Evolutionary conservation across 225 moss, liverwort and hornwort genomes (phyloP).

Genomic region (Antitrichia curtipendula): DNA sequence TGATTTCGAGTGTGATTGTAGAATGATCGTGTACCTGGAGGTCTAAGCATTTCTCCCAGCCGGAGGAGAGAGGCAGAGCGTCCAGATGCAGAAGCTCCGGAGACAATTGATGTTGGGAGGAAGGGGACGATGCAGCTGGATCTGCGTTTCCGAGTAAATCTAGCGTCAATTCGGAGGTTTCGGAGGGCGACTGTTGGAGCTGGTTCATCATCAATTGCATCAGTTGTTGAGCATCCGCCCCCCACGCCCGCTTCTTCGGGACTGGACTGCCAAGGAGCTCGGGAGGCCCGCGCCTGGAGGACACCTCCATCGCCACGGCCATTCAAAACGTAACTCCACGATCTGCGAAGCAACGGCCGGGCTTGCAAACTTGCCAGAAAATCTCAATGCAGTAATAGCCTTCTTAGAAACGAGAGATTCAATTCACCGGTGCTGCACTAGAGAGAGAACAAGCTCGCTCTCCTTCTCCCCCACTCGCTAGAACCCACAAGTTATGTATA

Average conservation of each 20-base stretch:
- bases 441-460: not conserved
- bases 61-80: slow-evolving; percentile 5
- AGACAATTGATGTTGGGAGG: not conserved
- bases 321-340: not conserved
- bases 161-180: slow-evolving; percentile 15
- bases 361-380: not conserved
- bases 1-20: not conserved
- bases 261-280: slow-evolving; percentile 2
- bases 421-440: not conserved
- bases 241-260: slow-evolving; percentile 45
- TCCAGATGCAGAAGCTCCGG: slow-evolving; percentile 40
- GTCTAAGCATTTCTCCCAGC: slow-evolving; percentile 58
- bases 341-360: not conserved
- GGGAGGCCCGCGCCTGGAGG: slow-evolving; percentile 19
- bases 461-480: too few relatives aligned
- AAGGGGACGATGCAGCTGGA: not conserved
- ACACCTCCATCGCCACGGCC: slow-evolving; percentile 35
- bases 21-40: slow-evolving; percentile 20
- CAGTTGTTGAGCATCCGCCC: slow-evolving; percentile 43
- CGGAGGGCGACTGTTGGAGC: not conserved
- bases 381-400: not conserved
- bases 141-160: slow-evolving; percentile 22
- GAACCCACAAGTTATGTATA: not conserved
- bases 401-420: not conserved
- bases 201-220: slow-evolving; percentile 71